These are phyloP conservation scores for Lichtheimia ramosa DNA, from an alignment of 371 early-diverging fungal genomes.

Conservation along the genomic window DNA sequence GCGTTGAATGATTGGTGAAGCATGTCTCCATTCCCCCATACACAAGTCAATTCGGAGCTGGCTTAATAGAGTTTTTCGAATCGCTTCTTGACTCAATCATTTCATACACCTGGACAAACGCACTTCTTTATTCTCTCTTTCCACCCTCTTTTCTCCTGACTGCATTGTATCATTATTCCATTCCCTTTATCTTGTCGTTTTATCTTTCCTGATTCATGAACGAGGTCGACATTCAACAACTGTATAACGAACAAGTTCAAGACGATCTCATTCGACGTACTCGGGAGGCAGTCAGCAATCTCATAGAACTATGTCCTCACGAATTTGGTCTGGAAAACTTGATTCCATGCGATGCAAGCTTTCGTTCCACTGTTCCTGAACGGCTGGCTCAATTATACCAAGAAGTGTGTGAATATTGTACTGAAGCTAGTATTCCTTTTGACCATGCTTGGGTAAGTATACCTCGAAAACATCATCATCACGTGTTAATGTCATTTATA, in stretches of 20 bases:
- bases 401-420: slow-evolving; percentile 37
- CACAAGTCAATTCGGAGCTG: no score
- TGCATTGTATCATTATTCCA: no score
- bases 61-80: no score
- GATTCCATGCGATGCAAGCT: slow-evolving; percentile 22
- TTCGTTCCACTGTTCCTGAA: slow-evolving; percentile 22
- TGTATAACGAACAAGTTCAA: slow-evolving; percentile 3
- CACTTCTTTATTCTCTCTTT: no score
- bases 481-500: slow-evolving; percentile 7
- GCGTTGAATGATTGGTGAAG: no score
- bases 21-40: no score
- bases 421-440: slow-evolving; percentile 29
- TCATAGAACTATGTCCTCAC: slow-evolving; percentile 34
- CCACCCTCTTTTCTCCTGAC: no score
- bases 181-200: no score
- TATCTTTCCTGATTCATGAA: no score
- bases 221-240: no score
- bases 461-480: neutral
- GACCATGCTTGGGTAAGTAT: slow-evolving; percentile 47
- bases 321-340: slow-evolving; percentile 43
- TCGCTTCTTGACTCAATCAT: no score
- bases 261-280: slow-evolving; percentile 35
- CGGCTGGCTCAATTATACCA: slow-evolving; percentile 32
- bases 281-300: slow-evolving; percentile 28
- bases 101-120: no score